Evolutionary conservation across 164 flowering plant genomes (phyloP).

Genomic region (Tetracentron sinense): DNA sequence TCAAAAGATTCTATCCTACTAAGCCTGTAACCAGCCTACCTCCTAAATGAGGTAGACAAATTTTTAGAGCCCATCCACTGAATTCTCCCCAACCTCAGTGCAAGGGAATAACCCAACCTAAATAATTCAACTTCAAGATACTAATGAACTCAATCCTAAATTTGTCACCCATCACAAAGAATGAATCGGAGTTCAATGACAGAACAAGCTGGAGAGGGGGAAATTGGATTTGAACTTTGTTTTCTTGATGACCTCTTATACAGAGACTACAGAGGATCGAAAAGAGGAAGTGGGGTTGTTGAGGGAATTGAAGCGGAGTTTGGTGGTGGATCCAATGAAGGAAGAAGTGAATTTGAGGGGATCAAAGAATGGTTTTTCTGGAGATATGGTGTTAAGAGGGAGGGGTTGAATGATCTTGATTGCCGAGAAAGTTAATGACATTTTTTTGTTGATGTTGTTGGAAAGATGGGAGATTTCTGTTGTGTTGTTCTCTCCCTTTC

Average conservation of each 20-base stretch:
- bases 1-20: too few species aligned
- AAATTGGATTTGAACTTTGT: constrained; percentile 42
- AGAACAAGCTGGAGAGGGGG: constrained; percentile 27
- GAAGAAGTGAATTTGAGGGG: constrained; percentile 20
- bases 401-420: constrained; percentile 27
- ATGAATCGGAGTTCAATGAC: too few species aligned
- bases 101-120: background rate
- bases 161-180: too few species aligned
- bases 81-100: background rate
- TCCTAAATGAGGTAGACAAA: background rate
- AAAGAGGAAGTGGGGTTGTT: constrained; percentile 3
- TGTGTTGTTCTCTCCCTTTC: background rate
- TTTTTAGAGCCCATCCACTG: background rate
- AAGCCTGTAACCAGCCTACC: too few species aligned
- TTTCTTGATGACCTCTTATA: constrained; percentile 64
- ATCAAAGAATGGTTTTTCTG: constrained; percentile 26
- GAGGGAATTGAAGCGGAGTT: constrained; percentile 22
- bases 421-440: constrained; percentile 34
- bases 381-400: constrained; percentile 28
- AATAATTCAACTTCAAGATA: background rate
- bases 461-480: background rate
- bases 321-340: constrained; percentile 39
- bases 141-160: too few species aligned
- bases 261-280: constrained; percentile 43
- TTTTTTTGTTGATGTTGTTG: constrained; percentile 4